Conservation (phyloP, 108 stramenopile genomes). For the Epithemia pelagica region DNA sequence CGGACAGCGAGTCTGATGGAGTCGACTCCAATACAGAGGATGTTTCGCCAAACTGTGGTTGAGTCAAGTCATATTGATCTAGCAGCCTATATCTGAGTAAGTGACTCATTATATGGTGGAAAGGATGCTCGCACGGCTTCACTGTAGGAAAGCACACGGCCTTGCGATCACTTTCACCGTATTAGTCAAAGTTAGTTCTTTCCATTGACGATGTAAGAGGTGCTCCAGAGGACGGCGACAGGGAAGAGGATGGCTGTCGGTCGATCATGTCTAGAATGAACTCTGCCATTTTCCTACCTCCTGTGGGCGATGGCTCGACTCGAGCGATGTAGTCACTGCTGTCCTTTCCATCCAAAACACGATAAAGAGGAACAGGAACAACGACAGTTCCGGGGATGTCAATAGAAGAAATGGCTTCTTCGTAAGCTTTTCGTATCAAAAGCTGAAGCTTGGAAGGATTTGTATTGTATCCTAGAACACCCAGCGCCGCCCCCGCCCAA, state of each 20-base stretch:
- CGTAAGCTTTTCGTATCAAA: conserved; percentile 61
- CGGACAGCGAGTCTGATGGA: neutral
- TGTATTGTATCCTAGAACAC: conserved; percentile 63
- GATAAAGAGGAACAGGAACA: conserved; percentile 71
- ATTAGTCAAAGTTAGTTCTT: too few species aligned
- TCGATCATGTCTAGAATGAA: conserved; percentile 33
- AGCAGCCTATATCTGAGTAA: too few species aligned
- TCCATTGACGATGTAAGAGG: neutral
- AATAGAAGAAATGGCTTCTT: conserved; percentile 64
- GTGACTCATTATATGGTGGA: too few species aligned
- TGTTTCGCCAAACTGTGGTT: too few species aligned
- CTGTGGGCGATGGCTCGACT: conserved; percentile 80
- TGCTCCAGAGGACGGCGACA: neutral
- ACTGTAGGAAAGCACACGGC: too few species aligned
- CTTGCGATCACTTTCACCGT: too few species aligned
- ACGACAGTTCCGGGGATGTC: conserved; percentile 58
- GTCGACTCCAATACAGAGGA: neutral
- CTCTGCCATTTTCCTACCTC: conserved; percentile 84
- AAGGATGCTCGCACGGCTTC: too few species aligned
- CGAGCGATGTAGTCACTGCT: conserved; percentile 78
- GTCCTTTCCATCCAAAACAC: conserved; percentile 69
- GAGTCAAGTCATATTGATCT: too few species aligned
- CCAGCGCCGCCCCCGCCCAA: conserved; percentile 79
- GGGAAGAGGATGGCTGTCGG: neutral
- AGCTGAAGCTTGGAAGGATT: conserved; percentile 64